Conservation (phyloP, 495 filamentous ascomycete species). For the Amphirosellinia nigrospora region DNA sequence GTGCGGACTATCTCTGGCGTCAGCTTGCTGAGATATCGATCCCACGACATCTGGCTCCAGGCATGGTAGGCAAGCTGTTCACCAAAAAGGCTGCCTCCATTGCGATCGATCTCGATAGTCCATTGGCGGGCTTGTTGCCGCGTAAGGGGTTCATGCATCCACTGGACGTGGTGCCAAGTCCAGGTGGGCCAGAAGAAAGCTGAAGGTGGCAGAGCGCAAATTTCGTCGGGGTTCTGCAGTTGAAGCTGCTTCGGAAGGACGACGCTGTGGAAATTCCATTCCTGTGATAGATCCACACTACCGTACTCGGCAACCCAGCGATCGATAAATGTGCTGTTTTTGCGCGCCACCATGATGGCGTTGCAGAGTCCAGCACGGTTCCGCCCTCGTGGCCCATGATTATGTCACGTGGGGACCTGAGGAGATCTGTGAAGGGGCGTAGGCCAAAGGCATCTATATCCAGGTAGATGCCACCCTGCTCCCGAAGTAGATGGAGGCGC, state of each 20-base stretch:
- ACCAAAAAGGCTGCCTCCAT: slow-evolving; percentile 49
- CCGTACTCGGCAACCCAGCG: slow-evolving; percentile 52
- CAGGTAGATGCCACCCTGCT: slow-evolving; percentile 54
- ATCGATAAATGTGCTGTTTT: slow-evolving; percentile 47
- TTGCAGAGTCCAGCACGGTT: slow-evolving; percentile 55
- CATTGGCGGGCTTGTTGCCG: slow-evolving; percentile 41
- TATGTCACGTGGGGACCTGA: slow-evolving; percentile 42
- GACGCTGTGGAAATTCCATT: slow-evolving; percentile 57
- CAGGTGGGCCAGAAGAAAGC: slow-evolving; percentile 59
- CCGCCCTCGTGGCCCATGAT: slow-evolving; percentile 55
- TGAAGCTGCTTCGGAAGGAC: slow-evolving; percentile 51
- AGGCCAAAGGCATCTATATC: slow-evolving; percentile 52
- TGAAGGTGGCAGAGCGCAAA: slow-evolving; percentile 50
- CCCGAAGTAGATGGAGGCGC: slow-evolving; percentile 48
- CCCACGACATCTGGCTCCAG: slow-evolving; percentile 56
- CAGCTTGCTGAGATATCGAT: slow-evolving; percentile 47
- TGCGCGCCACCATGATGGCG: slow-evolving; percentile 51
- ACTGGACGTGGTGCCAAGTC: slow-evolving; percentile 53
- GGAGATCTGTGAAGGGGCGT: slow-evolving; percentile 44
- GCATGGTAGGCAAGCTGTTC: slow-evolving; percentile 55
- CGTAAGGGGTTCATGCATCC: slow-evolving; percentile 51
- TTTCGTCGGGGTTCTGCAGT: slow-evolving; percentile 42
- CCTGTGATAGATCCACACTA: slow-evolving; percentile 42
- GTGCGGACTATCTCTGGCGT: slow-evolving; percentile 44
- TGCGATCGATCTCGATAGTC: slow-evolving; percentile 42